phyloP scores from a whole-genome alignment of 2,329 filamentous ascomycete genomes.

The Penicillium brasilianum region DNA sequence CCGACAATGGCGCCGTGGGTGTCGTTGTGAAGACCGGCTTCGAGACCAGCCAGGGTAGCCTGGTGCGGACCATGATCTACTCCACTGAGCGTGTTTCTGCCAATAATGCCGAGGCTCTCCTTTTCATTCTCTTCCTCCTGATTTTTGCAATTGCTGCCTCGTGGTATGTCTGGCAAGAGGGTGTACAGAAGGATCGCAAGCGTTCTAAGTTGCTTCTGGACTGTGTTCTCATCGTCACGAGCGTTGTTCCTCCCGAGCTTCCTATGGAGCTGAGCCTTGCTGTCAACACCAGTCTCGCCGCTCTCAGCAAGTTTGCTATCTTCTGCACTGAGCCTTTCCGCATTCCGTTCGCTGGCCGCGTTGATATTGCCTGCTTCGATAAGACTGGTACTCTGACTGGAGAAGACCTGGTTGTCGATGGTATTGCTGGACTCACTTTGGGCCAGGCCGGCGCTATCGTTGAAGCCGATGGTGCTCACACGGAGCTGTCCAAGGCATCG shows the following conservation, averaged over 20 bases:
- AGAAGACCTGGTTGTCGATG: constrained; percentile 95
- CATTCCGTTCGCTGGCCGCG: constrained; percentile 92
- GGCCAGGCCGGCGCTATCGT: constrained; percentile 69
- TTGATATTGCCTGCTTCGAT: constrained; percentile 97
- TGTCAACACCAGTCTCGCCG: constrained; percentile 95
- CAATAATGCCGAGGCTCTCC: constrained; percentile 93
- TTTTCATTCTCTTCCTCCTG: constrained; percentile 96
- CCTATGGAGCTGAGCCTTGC: constrained; percentile 98
- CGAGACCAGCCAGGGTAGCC: constrained; percentile 95
- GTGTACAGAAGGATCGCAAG: constrained; percentile 91
- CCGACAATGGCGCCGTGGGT: constrained; percentile 91
- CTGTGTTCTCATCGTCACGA: constrained; percentile 96
- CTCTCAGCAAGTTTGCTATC: constrained; percentile 92
- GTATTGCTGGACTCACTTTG: constrained; percentile 86
- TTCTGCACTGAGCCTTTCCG: constrained; percentile 99
- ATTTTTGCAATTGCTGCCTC: constrained; percentile 96
- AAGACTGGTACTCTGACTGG: constrained; percentile 97
- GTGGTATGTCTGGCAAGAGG: constrained; percentile 99
- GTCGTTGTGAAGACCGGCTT: constrained; percentile 97
- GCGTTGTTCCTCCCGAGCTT: constrained; percentile 95
- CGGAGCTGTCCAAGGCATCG: constrained; percentile 72
- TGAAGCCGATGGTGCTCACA: constrained; percentile 82
- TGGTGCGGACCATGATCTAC: constrained; percentile 99
- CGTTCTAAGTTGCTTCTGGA: constrained; percentile 96
- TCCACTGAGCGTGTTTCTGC: constrained; percentile 98